Conservation (phyloP, 1,284 basidiomycete species). For the Ceratobasidium sp. region DNA sequence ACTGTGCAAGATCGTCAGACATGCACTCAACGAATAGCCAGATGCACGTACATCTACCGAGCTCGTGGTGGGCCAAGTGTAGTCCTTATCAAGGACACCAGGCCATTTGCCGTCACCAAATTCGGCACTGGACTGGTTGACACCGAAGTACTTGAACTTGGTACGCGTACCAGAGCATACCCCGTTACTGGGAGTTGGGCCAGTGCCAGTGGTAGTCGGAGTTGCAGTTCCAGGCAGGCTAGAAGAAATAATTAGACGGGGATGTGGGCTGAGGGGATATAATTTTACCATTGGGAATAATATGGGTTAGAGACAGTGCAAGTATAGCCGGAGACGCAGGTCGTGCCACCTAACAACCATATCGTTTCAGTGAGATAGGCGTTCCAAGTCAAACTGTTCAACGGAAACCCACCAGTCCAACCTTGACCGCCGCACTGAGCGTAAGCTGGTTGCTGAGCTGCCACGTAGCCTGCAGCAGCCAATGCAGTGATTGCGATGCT, state of each 20-base stretch:
- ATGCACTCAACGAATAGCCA: no score
- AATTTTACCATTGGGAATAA: constrained; percentile 47
- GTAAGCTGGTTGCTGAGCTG: constrained; percentile 42
- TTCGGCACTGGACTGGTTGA: constrained; percentile 74
- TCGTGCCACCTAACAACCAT: constrained; percentile 29
- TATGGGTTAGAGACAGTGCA: constrained; percentile 47
- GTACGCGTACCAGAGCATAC: constrained; percentile 57
- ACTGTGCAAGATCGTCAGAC: constrained; percentile 54
- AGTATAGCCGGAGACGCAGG: constrained; percentile 48
- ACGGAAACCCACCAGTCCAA: constrained; percentile 32
- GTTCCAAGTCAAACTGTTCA: no score
- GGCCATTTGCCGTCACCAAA: constrained; percentile 59
- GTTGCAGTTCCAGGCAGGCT: constrained; percentile 38
- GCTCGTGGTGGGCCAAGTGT: constrained; percentile 66
- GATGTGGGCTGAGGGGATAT: neutral
- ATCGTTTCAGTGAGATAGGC: no score
- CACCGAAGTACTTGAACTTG: constrained; percentile 75
- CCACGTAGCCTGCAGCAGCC: constrained; percentile 45
- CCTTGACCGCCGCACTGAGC: constrained; percentile 45
- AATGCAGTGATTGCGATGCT: constrained; percentile 12
- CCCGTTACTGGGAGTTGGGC: constrained; percentile 41
- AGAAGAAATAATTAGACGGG: neutral
- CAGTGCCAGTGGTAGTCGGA: constrained; percentile 46
- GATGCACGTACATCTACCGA: constrained; percentile 61
- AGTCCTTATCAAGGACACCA: constrained; percentile 51